phyloP scores from a whole-genome alignment of 805 yeast genomes.

The Lipomyces japonicus region DNA sequence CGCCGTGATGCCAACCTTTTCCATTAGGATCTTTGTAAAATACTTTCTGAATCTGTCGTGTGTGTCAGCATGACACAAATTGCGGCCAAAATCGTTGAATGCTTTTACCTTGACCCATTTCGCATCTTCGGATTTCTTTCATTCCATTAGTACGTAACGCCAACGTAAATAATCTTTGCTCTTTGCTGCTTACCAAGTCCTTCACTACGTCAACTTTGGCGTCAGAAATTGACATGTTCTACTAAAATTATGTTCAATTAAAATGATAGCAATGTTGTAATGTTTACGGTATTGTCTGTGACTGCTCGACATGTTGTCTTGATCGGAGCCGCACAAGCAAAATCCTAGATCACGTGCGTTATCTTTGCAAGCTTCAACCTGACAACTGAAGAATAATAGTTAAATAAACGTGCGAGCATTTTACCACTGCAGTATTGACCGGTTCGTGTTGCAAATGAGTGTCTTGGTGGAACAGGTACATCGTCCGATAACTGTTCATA shows the following conservation, averaged over 20 bases:
- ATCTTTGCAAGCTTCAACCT: no score
- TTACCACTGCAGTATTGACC: no score
- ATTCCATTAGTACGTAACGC: neutral
- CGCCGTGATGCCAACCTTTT: slow-evolving; percentile 25
- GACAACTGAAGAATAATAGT: no score
- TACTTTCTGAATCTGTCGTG: slow-evolving; percentile 50
- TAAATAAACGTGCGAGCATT: no score
- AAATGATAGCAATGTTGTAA: neutral
- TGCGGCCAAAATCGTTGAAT: slow-evolving; percentile 38
- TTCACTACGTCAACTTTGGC: slow-evolving; percentile 22
- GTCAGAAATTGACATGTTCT: slow-evolving; percentile 2
- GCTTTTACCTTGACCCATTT: slow-evolving; percentile 58
- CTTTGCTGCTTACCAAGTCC: slow-evolving; percentile 14
- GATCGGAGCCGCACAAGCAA: no score
- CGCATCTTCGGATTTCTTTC: slow-evolving; percentile 45
- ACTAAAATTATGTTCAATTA: neutral
- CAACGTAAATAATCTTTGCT: neutral
- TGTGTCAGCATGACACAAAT: slow-evolving; percentile 37
- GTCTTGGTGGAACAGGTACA: no score
- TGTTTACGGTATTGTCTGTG: neutral
- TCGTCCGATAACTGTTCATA: slow-evolving; percentile 7
- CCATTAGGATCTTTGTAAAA: slow-evolving; percentile 74
- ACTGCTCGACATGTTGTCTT: no score
- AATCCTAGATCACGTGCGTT: no score
- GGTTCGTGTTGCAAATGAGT: no score